phyloP scores from a whole-genome alignment of 768 basidiomycete genomes.

The Multifurca ochricompacta region DNA sequence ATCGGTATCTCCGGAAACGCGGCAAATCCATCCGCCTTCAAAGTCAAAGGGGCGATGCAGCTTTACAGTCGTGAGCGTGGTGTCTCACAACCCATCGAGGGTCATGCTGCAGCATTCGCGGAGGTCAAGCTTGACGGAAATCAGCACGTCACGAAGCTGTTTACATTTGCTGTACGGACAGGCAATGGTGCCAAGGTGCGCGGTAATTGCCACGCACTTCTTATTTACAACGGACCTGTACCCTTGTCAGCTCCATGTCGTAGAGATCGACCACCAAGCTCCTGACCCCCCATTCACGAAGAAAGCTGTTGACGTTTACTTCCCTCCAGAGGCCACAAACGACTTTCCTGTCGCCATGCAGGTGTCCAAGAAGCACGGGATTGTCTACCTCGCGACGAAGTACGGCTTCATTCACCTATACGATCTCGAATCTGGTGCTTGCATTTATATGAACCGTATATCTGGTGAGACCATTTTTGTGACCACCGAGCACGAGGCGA shows the following conservation, averaged over 20 bases:
- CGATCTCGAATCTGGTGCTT: conserved; percentile 93
- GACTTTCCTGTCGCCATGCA: conserved; percentile 99
- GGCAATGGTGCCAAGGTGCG: conserved; percentile 96
- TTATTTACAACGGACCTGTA: neutral
- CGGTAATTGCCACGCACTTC: conserved; percentile 2
- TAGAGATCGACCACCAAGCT: conserved; percentile 94
- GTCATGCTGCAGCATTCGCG: conserved; percentile 95
- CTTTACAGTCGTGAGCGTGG: conserved; percentile 88
- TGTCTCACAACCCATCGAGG: conserved; percentile 97
- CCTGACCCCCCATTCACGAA: conserved; percentile 91
- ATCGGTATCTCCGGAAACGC: conserved; percentile 91
- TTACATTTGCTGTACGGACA: conserved; percentile 91
- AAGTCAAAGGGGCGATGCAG: conserved; percentile 98
- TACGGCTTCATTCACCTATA: conserved; percentile 99
- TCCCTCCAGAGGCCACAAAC: conserved; percentile 95
- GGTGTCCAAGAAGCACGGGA: conserved; percentile 93
- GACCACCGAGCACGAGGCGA: conserved; percentile 91
- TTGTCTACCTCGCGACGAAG: conserved; percentile 96
- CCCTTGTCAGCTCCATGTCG: conserved; percentile 76
- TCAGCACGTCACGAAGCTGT: conserved; percentile 78
- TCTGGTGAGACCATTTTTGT: conserved; percentile 99
- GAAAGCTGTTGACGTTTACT: conserved; percentile 98
- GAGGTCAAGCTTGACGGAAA: conserved; percentile 88
- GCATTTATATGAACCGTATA: conserved; percentile 99
- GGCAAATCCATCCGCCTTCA: conserved; percentile 92